These are phyloP conservation scores for Diplodia intermedia DNA, from an alignment of 2,329 filamentous ascomycete genomes.

Conservation along the genomic window DNA sequence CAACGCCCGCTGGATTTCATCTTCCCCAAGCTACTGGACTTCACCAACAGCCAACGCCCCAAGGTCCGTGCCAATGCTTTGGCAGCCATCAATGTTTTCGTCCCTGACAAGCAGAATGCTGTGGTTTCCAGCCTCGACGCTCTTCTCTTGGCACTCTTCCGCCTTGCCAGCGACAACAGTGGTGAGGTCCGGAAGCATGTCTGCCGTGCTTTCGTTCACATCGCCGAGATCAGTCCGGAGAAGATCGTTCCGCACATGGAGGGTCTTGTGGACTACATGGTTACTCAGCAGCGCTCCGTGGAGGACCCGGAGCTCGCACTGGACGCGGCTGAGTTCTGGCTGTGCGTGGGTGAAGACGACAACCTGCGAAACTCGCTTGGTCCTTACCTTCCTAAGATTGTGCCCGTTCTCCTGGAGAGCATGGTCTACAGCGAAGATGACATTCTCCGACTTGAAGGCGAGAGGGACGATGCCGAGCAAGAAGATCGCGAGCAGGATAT, in stretches of 20 bases:
- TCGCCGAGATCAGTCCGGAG: conserved; percentile 89
- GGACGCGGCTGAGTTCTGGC: conserved; percentile 97
- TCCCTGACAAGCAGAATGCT: conserved; percentile 81
- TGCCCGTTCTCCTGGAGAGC: conserved; percentile 87
- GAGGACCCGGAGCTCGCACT: conserved; percentile 89
- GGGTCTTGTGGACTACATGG: conserved; percentile 90
- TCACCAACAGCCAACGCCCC: conserved; percentile 76
- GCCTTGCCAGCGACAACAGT: conserved; percentile 76
- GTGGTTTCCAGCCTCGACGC: conserved; percentile 81
- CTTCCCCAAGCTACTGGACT: conserved; percentile 87
- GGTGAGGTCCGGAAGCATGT: conserved; percentile 89
- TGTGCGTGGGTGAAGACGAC: conserved; percentile 88
- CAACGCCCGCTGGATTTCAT: conserved; percentile 87
- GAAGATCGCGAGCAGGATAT: conserved; percentile 92
- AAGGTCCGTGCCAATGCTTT: conserved; percentile 83
- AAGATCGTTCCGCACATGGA: conserved; percentile 88
- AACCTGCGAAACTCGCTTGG: conserved; percentile 76
- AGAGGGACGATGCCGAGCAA: conserved; percentile 79
- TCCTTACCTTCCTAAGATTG: conserved; percentile 81
- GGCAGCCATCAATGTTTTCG: conserved; percentile 88
- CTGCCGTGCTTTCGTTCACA: conserved; percentile 88
- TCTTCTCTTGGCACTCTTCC: conserved; percentile 82
- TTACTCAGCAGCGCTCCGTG: conserved; percentile 80
- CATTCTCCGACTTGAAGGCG: conserved; percentile 81
- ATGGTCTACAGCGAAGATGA: conserved; percentile 98